Evolutionary conservation across 371 early-diverging fungal species (phyloP), one percentile per base, ranked within the genome.

Genomic region (Ordospora pajunii): DNA sequence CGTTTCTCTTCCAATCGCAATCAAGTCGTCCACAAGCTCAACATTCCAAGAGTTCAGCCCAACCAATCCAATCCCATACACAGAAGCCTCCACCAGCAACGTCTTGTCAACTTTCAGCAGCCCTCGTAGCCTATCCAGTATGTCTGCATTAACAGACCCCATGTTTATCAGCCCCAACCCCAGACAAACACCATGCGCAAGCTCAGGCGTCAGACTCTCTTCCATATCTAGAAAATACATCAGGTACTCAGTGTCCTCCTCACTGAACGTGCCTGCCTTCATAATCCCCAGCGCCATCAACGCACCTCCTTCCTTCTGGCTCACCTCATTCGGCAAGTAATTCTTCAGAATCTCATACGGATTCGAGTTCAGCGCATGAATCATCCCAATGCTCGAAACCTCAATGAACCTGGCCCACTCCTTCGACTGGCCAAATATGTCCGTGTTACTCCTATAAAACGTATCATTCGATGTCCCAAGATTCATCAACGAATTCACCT

Each of bases 331-430:
- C 80, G 90, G 89, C 3, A 97, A 94, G 48, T 82, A 75, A 43
- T 83, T 76, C 12, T 75, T 58, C 14, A 85, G 74, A 25, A 82
- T 65, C 17, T 70, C 67, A 75, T 64, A 66, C 9, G 69, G 71
- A 62, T 78, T 72, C 25, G 66, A 51, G 44, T 76, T 77, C 17
- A 73, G 70, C 77, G 90, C 91, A 87, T 99, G 98, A 72, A 99
- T 95, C 21, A 96, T 95, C 75, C 98, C 98, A 68, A 97, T 86
- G n/a, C 91, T 91, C 3, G 97, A 95, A 5, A 95, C 92, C 4
- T 96, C 96, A 69, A 92, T 90, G 85, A 97, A 99, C 86, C 94
- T 96, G 48, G 93, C 90, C 99, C 99, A 99, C 87, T 94, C 94
- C 66, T 90, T 93, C 23, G 95, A 93, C 73, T 94, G 89, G 17